Evolutionary conservation across 768 basidiomycete species (phyloP), one percentile per base, ranked within the genome.

Genomic region (Sporobolomyces roseus): DNA sequence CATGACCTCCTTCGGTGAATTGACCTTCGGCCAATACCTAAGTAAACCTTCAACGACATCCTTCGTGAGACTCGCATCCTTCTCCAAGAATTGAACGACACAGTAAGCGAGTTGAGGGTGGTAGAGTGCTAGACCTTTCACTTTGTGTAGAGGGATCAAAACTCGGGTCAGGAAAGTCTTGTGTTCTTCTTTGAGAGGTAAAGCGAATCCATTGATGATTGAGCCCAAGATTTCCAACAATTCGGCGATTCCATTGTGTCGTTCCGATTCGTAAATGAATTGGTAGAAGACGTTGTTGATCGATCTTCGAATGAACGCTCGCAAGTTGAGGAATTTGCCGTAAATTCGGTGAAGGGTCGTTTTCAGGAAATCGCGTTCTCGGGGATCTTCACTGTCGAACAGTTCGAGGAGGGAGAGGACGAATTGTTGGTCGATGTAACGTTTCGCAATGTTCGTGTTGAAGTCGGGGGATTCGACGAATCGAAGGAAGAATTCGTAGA

Each of bases 241-340:
- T 78, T 99, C 96, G 33, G 96, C 96, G 74, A 99, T 97, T 41
- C 96, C 96, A 77, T 99, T 99, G 83, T 99, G 94, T 53, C 96
- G 87, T 78, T 99, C 96, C 1, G 93, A 92, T 79, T 99, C 96
- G 80, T 99, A 99, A 75, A 98, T 84, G 82, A 98, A 99, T 77
- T 93, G 88, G 85, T 96, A 98, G 79, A 99, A 99, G 75, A 99
- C 94, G 76, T 98, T 96, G 83, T 94, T 96, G 85, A 99, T 98
- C 65, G 94, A 97, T 66, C 96, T 87, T 62, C 96, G 89, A 76
- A 99, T 98, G 81, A 97, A 98, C 48, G 96, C 94, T 68, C 96
- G 92, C 50, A 98, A 85, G 78, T 93, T 96, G 76, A 98, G 87
- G 83, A 99, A 98, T 83, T 98, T 98, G 78, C 96, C 96, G 77